Evolutionary conservation across 2,329 filamentous ascomycete genomes (phyloP).

Genomic region (Cladosporium sphaerospermum): DNA sequence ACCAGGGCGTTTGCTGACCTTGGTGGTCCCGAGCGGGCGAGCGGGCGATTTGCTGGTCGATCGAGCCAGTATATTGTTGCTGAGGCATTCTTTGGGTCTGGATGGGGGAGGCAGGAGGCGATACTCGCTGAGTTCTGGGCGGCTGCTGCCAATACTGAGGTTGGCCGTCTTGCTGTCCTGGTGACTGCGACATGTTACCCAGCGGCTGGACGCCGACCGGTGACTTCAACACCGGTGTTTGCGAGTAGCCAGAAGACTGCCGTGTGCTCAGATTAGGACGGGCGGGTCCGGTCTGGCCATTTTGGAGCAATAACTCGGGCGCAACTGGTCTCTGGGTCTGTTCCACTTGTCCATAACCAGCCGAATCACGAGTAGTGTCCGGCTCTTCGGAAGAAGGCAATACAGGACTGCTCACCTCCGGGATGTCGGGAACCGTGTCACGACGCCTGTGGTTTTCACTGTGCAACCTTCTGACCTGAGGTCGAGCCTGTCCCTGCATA

Average conservation of each 20-base stretch:
- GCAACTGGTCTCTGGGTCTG: no score
- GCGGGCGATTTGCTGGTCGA: slow-evolving; percentile 18
- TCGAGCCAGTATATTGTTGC: slow-evolving; percentile 13
- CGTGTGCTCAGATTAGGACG: background rate
- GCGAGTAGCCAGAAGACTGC: slow-evolving; percentile 5
- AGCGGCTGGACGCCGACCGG: background rate
- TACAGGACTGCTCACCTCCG: slow-evolving; percentile 1
- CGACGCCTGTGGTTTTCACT: background rate
- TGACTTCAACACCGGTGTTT: background rate
- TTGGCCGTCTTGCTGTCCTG: slow-evolving; percentile 8
- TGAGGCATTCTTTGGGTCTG: slow-evolving; percentile 5
- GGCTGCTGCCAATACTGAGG: slow-evolving; percentile 11
- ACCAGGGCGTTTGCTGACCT: slow-evolving; percentile 26
- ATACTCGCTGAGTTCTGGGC: background rate
- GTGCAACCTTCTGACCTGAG: slow-evolving; percentile 3
- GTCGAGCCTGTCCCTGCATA: background rate
- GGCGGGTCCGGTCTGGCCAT: background rate
- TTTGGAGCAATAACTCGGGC: background rate
- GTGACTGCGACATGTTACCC: slow-evolving; percentile 8
- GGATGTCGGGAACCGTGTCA: slow-evolving; percentile 2
- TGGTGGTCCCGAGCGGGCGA: slow-evolving; percentile 22
- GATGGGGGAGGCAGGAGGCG: slow-evolving; percentile 11
- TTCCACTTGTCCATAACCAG: no score
- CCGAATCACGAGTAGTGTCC: no score
- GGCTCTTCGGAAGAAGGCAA: background rate